Evolutionary conservation across 306 rosid species (phyloP).

Genomic region (Prunus mongolica): DNA sequence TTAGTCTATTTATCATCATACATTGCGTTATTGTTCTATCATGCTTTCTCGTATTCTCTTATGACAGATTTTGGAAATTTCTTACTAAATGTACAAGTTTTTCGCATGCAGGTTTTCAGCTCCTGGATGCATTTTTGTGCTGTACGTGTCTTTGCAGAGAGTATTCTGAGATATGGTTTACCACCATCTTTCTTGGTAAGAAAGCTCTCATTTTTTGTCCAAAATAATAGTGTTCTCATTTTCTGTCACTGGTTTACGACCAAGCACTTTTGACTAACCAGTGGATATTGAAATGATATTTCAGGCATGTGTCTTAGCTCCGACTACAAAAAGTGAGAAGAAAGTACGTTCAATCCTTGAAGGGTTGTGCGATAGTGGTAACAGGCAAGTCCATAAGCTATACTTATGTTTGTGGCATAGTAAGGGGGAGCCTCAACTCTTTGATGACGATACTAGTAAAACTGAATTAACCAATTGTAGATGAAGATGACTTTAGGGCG

Average conservation of each 20-base stretch:
- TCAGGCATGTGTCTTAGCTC: constrained; percentile 87
- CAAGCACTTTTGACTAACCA: constrained; percentile 16
- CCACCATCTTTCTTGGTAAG: constrained; percentile 88
- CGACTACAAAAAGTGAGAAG: constrained; percentile 70
- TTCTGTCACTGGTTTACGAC: constrained; percentile 13
- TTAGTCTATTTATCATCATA: background rate
- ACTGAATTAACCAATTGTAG: constrained; percentile 2
- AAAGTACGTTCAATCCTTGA: constrained; percentile 84
- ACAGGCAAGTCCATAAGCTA: constrained; percentile 62
- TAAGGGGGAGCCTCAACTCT: background rate
- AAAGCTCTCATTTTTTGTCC: background rate
- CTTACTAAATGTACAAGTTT: constrained; percentile 13
- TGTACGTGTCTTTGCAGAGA: constrained; percentile 76
- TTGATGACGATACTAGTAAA: constrained; percentile 6
- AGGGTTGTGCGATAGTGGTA: constrained; percentile 61
- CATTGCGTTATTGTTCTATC: background rate
- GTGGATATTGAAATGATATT: constrained; percentile 25
- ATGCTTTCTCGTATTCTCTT: background rate
- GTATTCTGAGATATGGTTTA: constrained; percentile 92
- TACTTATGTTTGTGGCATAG: constrained; percentile 7
- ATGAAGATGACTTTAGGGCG: background rate
- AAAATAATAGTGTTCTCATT: background rate
- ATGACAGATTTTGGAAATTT: constrained; percentile 8
- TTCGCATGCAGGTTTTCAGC: constrained; percentile 65
- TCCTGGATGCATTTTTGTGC: constrained; percentile 98